A percentile compares a stretch with the other conserved stretches of the same genome.
These are phyloP conservation scores for Annulohypoxylon maeteangense DNA, from an alignment of 495 filamentous ascomycete species.

Conservation along the genomic window DNA sequence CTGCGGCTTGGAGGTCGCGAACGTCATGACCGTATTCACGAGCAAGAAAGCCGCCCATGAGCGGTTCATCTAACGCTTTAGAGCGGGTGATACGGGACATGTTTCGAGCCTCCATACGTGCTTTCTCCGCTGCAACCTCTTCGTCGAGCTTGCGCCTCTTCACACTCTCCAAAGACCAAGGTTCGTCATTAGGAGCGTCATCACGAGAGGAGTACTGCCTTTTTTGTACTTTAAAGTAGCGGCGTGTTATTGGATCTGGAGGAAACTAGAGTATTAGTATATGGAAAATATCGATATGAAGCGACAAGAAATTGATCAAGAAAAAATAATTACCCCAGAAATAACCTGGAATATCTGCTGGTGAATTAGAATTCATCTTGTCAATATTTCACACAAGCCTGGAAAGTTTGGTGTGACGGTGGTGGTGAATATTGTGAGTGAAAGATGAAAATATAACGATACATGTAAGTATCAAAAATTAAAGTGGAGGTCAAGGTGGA, in stretches of 20 bases:
- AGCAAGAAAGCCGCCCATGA: constrained; percentile 43
- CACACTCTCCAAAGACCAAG: constrained; percentile 52
- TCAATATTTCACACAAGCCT: background rate
- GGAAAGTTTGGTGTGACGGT: background rate
- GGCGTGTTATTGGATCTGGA: constrained; percentile 54
- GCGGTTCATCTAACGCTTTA: constrained; percentile 19
- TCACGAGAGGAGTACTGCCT: constrained; percentile 46
- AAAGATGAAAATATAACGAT: background rate
- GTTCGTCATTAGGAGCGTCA: constrained; percentile 31
- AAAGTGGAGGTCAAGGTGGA: no score
- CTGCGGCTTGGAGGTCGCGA: constrained; percentile 34
- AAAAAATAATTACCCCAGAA: constrained; percentile 25
- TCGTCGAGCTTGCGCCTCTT: constrained; percentile 51
- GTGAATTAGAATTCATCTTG: background rate
- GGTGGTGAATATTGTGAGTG: background rate
- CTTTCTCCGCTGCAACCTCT: constrained; percentile 11
- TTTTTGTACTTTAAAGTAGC: constrained; percentile 62
- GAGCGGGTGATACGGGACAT: constrained; percentile 43
- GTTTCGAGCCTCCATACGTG: constrained; percentile 7
- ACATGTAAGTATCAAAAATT: no score
- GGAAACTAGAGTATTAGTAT: background rate
- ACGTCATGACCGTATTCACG: constrained; percentile 37
- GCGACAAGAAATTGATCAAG: background rate
- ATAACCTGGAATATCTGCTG: constrained; percentile 19
- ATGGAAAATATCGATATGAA: background rate